Evolutionary conservation across 2,329 filamentous ascomycete species (phyloP).

Genomic region (Penicillium griseofulvum): DNA sequence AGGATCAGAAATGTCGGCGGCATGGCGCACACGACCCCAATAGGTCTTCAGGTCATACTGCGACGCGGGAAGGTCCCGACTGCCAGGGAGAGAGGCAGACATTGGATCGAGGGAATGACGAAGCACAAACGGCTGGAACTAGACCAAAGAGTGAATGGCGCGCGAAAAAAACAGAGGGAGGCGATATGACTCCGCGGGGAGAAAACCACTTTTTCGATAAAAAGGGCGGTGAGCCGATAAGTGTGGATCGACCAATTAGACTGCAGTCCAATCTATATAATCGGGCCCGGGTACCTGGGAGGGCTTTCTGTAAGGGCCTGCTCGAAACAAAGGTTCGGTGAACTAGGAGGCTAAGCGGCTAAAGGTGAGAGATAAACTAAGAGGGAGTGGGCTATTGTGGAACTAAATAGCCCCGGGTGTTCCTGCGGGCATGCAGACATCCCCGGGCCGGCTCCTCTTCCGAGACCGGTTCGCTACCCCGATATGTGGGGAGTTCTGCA

Average conservation of each 20-base stretch:
- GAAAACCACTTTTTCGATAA: slow-evolving; percentile 22
- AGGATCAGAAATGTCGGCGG: slow-evolving; percentile 86
- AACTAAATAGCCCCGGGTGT: background rate
- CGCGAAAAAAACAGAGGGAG: slow-evolving; percentile 8
- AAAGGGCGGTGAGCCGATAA: slow-evolving; percentile 41
- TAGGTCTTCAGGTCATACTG: slow-evolving; percentile 92
- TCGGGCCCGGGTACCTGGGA: background rate
- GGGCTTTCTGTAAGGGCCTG: background rate
- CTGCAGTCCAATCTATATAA: background rate
- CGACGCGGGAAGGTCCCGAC: slow-evolving; percentile 81
- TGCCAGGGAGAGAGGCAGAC: slow-evolving; percentile 62
- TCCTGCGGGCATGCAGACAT: background rate
- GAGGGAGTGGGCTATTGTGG: background rate
- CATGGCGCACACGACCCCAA: slow-evolving; percentile 89
- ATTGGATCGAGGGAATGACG: slow-evolving; percentile 37
- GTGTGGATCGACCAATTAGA: slow-evolving; percentile 19
- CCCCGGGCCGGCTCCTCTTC: slow-evolving; percentile 3
- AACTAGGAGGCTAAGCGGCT: background rate
- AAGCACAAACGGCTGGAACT: slow-evolving; percentile 1
- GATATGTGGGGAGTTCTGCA: slow-evolving; percentile 8
- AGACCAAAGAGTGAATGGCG: slow-evolving; percentile 11
- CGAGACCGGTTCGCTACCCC: slow-evolving; percentile 7
- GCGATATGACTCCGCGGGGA: slow-evolving; percentile 20
- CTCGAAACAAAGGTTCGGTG: background rate
- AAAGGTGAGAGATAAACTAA: no score